These are phyloP conservation scores for Septoria petroselini DNA, from an alignment of 2,329 filamentous ascomycete species.

Conservation along the genomic window DNA sequence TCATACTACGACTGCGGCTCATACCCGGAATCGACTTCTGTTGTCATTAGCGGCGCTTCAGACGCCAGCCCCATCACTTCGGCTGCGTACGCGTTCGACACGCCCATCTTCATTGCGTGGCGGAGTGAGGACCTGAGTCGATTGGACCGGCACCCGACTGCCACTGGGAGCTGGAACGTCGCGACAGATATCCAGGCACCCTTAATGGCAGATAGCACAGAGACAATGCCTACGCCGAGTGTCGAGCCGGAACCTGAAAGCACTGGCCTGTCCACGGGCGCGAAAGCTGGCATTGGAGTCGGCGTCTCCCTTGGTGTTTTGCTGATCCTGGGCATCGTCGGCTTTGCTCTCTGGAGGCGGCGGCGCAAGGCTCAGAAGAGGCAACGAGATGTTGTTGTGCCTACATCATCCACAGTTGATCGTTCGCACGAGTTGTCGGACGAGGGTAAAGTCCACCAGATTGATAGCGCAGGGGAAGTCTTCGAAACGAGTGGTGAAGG, in stretches of 20 bases:
- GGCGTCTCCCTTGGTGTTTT: conserved; percentile 10
- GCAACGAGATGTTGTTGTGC: background rate
- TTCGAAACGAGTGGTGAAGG: conserved; percentile 3
- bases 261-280: conserved; percentile 8
- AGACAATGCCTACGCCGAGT: background rate
- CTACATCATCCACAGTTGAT: background rate
- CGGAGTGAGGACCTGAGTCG: conserved; percentile 10
- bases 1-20: conserved; percentile 18
- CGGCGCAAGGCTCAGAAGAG: conserved; percentile 1
- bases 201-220: background rate
- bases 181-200: conserved; percentile 2
- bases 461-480: background rate
- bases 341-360: conserved; percentile 10
- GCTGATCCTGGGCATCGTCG: conserved; percentile 1
- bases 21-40: conserved; percentile 12
- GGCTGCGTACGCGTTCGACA: conserved; percentile 13
- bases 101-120: conserved; percentile 17
- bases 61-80: conserved; percentile 3
- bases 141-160: conserved; percentile 7
- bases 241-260: background rate
- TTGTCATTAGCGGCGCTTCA: conserved; percentile 5
- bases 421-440: background rate
- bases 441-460: conserved; percentile 3
- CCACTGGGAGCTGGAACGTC: conserved; percentile 9
- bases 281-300: conserved; percentile 15